phyloP scores from a whole-genome alignment of 768 basidiomycete species.

The Cystofilobasidium ferigula region DNA sequence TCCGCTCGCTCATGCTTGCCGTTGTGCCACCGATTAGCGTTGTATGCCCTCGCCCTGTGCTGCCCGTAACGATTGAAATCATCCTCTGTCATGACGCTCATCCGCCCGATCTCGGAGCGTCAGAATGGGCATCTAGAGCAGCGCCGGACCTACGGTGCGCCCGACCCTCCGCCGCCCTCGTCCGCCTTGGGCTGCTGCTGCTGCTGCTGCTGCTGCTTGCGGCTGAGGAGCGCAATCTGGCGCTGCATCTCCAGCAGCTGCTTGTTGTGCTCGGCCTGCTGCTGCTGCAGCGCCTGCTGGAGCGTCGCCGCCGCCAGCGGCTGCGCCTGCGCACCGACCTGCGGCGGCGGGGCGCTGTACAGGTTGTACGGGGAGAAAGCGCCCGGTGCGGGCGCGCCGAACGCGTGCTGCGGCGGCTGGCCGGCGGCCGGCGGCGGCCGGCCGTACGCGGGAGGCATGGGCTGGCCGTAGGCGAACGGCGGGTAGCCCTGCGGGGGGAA shows the following conservation, averaged over 20 bases:
- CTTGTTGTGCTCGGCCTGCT: constrained; percentile 19
- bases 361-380: neutral
- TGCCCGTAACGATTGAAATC: too few relatives aligned
- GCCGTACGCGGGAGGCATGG: neutral
- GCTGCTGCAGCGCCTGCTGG: constrained; percentile 14
- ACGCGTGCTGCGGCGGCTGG: neutral
- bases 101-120: too few relatives aligned
- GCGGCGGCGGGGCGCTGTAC: neutral
- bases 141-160: neutral
- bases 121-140: neutral
- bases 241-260: constrained; percentile 24
- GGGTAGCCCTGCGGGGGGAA: neutral
- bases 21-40: too few relatives aligned
- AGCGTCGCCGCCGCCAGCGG: neutral
- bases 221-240: constrained; percentile 20
- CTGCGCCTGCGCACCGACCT: neutral
- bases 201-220: neutral
- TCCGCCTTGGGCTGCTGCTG: neutral
- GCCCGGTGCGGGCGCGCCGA: neutral
- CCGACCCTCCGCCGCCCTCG: neutral
- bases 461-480: neutral
- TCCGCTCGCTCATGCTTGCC: neutral
- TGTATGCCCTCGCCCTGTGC: too few relatives aligned
- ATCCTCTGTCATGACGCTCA: too few relatives aligned
- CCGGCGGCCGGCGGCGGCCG: neutral